phyloP scores from a whole-genome alignment of 768 basidiomycete genomes.

The Guyanaporus albipodus region DNA sequence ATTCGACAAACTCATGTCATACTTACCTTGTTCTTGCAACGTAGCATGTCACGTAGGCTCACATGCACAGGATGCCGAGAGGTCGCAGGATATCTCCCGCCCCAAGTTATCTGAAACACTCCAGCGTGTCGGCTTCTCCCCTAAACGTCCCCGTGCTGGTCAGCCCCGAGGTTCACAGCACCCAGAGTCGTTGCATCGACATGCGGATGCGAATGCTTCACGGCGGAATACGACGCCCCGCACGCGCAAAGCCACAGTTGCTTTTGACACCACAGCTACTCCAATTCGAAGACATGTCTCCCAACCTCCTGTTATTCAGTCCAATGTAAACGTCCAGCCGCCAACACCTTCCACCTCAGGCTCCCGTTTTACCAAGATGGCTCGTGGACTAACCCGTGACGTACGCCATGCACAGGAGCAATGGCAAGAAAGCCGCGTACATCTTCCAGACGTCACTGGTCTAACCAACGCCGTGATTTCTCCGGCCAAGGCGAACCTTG shows the following conservation, averaged over 20 bases:
- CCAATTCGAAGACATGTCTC: conserved; percentile 25
- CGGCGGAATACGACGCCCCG: conserved; percentile 34
- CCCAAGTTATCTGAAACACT: conserved; percentile 71
- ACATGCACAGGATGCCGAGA: conserved; percentile 47
- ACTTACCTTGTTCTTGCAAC: conserved; percentile 36
- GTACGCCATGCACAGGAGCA: conserved; percentile 42
- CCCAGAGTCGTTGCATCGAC: conserved; percentile 12
- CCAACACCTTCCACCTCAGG: conserved; percentile 54
- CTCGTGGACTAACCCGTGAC: conserved; percentile 52
- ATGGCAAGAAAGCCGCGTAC: conserved; percentile 43
- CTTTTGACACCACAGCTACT: conserved; percentile 28
- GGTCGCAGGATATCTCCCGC: conserved; percentile 41
- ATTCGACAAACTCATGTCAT: neutral
- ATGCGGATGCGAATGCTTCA: conserved; percentile 12
- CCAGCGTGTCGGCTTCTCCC: conserved; percentile 65
- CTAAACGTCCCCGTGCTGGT: conserved; percentile 63
- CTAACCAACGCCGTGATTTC: conserved; percentile 74
- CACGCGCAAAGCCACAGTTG: conserved; percentile 25
- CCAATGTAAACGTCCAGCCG: conserved; percentile 52
- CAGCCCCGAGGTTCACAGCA: conserved; percentile 27
- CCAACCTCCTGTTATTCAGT: conserved; percentile 32
- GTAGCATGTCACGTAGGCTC: conserved; percentile 46
- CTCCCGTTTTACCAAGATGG: conserved; percentile 61
- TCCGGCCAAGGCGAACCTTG: conserved; percentile 54
- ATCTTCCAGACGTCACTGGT: conserved; percentile 81